Conservation (phyloP, 129 eudicot species). For the Kitagawia praeruptora region DNA sequence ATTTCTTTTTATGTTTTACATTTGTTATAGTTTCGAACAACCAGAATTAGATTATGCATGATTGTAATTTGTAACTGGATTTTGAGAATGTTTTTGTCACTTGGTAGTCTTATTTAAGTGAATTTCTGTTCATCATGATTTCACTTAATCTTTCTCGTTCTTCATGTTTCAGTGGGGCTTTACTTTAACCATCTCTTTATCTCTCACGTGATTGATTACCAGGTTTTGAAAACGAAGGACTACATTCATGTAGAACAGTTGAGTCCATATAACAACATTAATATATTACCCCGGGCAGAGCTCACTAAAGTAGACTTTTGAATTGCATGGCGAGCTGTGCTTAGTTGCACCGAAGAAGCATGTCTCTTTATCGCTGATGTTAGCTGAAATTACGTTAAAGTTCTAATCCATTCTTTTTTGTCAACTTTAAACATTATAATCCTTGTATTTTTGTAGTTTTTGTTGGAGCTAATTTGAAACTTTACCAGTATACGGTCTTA, state of each 20-base stretch:
- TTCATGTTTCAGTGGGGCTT: not conserved
- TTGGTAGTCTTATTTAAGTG: not conserved
- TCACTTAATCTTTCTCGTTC: not conserved
- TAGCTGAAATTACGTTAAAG: not conserved
- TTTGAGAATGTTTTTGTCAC: not conserved
- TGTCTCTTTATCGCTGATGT: not conserved
- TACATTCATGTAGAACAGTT: constrained; percentile 76
- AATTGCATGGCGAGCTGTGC: not conserved
- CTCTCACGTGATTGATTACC: constrained; percentile 8
- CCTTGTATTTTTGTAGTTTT: not conserved
- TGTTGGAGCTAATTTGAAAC: not conserved
- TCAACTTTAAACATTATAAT: not conserved
- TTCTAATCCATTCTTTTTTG: constrained; percentile 1
- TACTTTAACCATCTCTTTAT: not conserved
- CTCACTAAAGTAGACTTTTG: constrained; percentile 67
- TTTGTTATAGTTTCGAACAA: not conserved
- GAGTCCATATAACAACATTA: constrained; percentile 45
- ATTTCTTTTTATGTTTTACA: not conserved
- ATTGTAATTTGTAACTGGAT: not conserved
- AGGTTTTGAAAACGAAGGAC: constrained; percentile 90
- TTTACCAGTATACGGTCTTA: not conserved
- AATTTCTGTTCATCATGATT: not conserved
- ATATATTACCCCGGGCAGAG: constrained; percentile 55
- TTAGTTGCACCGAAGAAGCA: not conserved
- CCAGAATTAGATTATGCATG: not conserved